phyloP scores from a whole-genome alignment of 2,329 filamentous ascomycete species.

The Grosmannia clavigera region DNA sequence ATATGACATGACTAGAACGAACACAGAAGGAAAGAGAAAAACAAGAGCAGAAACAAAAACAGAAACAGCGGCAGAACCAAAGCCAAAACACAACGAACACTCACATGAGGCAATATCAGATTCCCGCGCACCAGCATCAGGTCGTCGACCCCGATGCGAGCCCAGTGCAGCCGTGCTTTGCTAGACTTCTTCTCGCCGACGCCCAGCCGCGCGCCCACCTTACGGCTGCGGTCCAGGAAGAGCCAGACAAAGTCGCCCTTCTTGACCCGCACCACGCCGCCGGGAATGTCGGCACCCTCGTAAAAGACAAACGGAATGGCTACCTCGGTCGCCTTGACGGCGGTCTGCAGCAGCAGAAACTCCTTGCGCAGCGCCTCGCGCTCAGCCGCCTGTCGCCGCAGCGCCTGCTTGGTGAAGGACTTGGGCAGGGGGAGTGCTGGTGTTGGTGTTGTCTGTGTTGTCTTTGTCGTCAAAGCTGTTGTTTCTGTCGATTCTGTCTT shows the following conservation, averaged over 20 bases:
- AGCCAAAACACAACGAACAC: slow-evolving; percentile 21
- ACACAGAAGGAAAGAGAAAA: neutral
- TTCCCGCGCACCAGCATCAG: slow-evolving; percentile 84
- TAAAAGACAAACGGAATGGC: slow-evolving; percentile 94
- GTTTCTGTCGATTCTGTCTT: slow-evolving; percentile 14
- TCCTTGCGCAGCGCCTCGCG: slow-evolving; percentile 65
- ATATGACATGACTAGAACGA: neutral
- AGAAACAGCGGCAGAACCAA: neutral
- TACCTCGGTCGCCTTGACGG: slow-evolving; percentile 80
- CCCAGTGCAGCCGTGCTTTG: slow-evolving; percentile 72
- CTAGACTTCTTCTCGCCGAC: slow-evolving; percentile 54
- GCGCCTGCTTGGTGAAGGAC: slow-evolving; percentile 46
- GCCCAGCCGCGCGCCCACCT: slow-evolving; percentile 73
- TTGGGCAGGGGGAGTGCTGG: slow-evolving; percentile 48
- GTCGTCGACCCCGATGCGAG: slow-evolving; percentile 86
- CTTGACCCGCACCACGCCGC: slow-evolving; percentile 72
- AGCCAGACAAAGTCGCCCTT: slow-evolving; percentile 92
- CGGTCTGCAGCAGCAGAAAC: slow-evolving; percentile 71
- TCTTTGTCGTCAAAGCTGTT: slow-evolving; percentile 19
- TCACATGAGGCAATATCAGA: slow-evolving; percentile 86
- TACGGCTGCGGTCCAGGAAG: slow-evolving; percentile 82
- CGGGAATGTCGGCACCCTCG: slow-evolving; percentile 81
- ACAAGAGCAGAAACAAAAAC: neutral
- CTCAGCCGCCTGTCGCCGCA: slow-evolving; percentile 65
- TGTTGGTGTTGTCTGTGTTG: slow-evolving; percentile 20